Base-by-base conservation (phyloP, 768 basidiomycete species). In the Russula griseocarnosa region DNA sequence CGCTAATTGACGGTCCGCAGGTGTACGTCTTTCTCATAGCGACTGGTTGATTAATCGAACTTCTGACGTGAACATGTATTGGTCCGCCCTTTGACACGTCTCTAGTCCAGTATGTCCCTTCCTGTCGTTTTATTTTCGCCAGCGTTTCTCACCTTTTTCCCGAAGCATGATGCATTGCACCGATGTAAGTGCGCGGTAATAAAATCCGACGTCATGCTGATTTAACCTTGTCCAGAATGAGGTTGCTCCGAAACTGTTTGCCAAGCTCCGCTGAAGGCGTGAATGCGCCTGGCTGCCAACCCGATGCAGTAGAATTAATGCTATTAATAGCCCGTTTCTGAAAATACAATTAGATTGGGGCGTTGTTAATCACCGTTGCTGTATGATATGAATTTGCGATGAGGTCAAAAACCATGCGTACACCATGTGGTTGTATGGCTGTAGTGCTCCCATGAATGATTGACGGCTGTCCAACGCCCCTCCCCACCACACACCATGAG, bases 121-220 rank as follows among this genome's bases (percentile, higher is more conserved):
- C 60, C 62, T 61, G 55, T 52, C 36, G 14, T 44, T 51, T 61
- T 10, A 16, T 5, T 40, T 55, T 34, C 40, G 3, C 24, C 44
- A 56, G 26, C 42, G 24, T 50, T 55, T 68, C 52, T 71, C 58
- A 70, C 47, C 30, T 38, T 30, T 6, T 50, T 60, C 3, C 61
- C 30, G 18, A 70, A 91, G 87, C 77, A 83, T 92, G 86, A 94
- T 94, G 91, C 94, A 94, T 79, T 94, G 92, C 71, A 89, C 87
- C 60, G 91, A 94, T 69, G 91, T 92, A 78, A 26, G 64, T 62
- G 88, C 79, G 44, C 30, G 34, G 6, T 26, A 36, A n/a, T n/a
- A n/a, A n/a, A 30, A 28, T 58, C 34, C 26, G 9, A 49, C 52
- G 30, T 22, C 3, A 14, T 24, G 49, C 38, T 4, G 11, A 42